Base-by-base conservation (phyloP, 2,329 filamentous ascomycete species). In the Curvularia verruculosa region DNA sequence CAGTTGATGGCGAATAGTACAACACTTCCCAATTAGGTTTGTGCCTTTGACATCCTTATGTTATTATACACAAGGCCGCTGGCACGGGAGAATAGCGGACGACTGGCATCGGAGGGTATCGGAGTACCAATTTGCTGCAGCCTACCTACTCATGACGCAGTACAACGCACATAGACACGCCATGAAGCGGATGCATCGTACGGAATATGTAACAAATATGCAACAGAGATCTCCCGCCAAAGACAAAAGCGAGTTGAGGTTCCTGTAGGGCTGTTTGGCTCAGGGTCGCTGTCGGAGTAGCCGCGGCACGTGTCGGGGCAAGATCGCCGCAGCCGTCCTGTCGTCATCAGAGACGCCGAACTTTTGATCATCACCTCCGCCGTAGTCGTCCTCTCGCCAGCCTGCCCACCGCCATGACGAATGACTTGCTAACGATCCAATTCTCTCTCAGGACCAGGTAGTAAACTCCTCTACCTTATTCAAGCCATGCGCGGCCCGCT, bases 401-500 rank as follows among this genome's bases (percentile, higher is more conserved):
- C 52, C 34, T 47, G 21, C 51, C 54, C 40, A 59, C 45, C 62
- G 56, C 64, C 63, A 73, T 73, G 70, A 69, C 63, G 64, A 65
- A 61, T 63, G 57, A 58, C 40, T 46, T 51, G 26, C 61, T 57
- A 61, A 44, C 52, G 50, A 43, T 50, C 47, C 62, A 59, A 59
- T 54, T 44, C 55, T 63, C 31, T 52, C 50, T 49, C 31, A 55
- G 18, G 40, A 52, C 49, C 43, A 63, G 70, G 70, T 73, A 73
- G 68, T 67, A 39, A 31, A 19, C 34, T 56, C 46, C 60, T 66
- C 64, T 67, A 54, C 64, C 61, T 50, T 9, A 53, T 46, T 51
- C 50, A 47, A 65, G 71, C 69, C 55, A 77, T 77, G 75, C 74
- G 74, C 68, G 66, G 68, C 61, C 64, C 69, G 57, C 62, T 69